phyloP scores from a whole-genome alignment of 2,329 filamentous ascomycete species.

The Aschersonia sp. region DNA sequence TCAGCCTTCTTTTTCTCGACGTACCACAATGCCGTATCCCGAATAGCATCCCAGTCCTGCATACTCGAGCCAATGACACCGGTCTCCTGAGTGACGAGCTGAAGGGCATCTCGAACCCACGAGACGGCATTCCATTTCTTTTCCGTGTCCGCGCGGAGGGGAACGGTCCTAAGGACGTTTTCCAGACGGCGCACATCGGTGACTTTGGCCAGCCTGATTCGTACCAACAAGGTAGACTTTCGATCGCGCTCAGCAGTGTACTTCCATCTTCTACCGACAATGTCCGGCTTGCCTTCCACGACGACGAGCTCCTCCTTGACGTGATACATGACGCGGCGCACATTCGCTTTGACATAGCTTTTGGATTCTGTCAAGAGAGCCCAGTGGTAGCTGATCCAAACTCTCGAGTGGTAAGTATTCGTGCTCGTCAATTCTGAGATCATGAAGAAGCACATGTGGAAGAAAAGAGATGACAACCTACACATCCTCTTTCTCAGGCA shows the following conservation, averaged over 20 bases:
- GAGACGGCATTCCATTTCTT: conserved; percentile 4
- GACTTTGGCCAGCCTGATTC: conserved; percentile 3
- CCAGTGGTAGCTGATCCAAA: conserved; percentile 3
- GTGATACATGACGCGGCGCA: conserved; percentile 4
- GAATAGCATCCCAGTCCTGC: conserved; percentile 3
- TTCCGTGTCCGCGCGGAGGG: conserved; percentile 1
- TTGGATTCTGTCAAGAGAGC: conserved; percentile 4
- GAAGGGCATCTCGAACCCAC: conserved; percentile 4
- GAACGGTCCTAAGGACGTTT: conserved; percentile 1
- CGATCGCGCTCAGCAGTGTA: conserved; percentile 3
- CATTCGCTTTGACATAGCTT: conserved; percentile 1
- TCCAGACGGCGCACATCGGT: conserved; percentile 3
- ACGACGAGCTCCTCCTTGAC: conserved; percentile 3
- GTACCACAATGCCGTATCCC: conserved; percentile 4
- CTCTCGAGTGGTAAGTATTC: too few relatives aligned
- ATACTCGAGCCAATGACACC: conserved; percentile 2
- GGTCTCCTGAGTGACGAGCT: background rate
- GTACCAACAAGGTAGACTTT: conserved; percentile 2
- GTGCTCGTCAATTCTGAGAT: too few relatives aligned
- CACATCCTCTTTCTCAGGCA: conserved; percentile 4
- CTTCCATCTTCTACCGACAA: conserved; percentile 3
- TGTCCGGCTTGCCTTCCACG: conserved; percentile 1
- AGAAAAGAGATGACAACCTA: background rate
- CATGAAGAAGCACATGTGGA: too few relatives aligned
- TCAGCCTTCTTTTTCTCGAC: conserved; percentile 4